These are phyloP conservation scores for Geotrichum bryndzae DNA, from an alignment of 1,139 yeast genomes.

Conservation along the genomic window DNA sequence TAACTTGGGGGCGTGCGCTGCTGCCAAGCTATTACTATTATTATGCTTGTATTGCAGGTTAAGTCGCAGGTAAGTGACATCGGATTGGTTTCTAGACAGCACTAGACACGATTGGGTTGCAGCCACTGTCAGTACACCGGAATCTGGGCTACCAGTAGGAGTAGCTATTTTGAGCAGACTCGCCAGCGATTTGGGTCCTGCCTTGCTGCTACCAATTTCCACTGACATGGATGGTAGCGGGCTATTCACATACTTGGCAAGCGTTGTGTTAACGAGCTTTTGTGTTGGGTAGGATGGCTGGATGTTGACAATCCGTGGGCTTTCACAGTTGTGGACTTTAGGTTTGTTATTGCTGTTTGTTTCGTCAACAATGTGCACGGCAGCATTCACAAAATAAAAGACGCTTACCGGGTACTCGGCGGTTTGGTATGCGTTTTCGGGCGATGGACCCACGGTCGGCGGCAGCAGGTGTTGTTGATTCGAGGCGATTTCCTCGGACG, in stretches of 20 bases:
- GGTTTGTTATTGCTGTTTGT: not conserved
- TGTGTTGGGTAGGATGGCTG: not conserved
- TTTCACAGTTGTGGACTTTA: not conserved
- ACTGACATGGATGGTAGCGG: not conserved
- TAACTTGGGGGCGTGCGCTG: not conserved
- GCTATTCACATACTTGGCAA: not conserved
- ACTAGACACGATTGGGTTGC: not conserved
- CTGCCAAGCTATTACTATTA: not conserved
- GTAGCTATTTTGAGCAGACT: not conserved
- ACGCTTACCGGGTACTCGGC: not conserved
- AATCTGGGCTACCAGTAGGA: not conserved
- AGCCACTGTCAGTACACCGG: not conserved
- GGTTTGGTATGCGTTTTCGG: not conserved
- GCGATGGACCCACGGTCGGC: constrained; percentile 8
- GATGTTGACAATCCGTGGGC: not conserved
- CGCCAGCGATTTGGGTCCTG: not conserved
- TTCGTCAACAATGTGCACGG: not conserved
- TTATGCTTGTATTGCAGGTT: not conserved
- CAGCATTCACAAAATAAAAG: constrained; percentile 11
- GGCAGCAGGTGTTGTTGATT: not conserved
- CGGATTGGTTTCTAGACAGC: not conserved
- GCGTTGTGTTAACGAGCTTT: not conserved
- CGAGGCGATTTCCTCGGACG: not conserved
- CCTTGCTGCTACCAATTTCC: not conserved
- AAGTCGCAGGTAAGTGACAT: not conserved